Base-by-base conservation (phyloP, 331 rosid genomes). In the Cydonia oblonga region DNA sequence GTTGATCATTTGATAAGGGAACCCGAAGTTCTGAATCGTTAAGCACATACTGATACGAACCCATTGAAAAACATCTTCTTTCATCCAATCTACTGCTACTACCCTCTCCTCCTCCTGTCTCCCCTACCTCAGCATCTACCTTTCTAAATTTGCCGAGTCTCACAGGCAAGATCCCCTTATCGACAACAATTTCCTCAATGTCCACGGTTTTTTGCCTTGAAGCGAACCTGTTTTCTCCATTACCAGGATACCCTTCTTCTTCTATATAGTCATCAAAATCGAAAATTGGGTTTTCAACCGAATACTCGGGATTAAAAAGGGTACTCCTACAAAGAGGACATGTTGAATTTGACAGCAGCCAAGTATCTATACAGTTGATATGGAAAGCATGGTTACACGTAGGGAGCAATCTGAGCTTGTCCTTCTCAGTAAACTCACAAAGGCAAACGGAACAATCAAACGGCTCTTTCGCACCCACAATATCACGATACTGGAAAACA, bases 361-460 rank as follows among this genome's bases (percentile, higher is more conserved):
- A 95, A 26, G 98, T 95, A 85, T 95, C 98, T 71, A 95, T 95
- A 81, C 98, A 95, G 68, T 69, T 81, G 28, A 95, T 81, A 70
- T 95, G 98, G 76, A 95, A 95, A 73, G 97, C 98, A 87, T 95
- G 98, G 84, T 97, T 89, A 73, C 98, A 95, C 83, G 86, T 73
- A 73, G 98, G 98, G 54, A 95, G 90, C 81, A 95, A 86, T 72
- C 98, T 85, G 14, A 95, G 96, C 87, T 88, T 84, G 79, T 95
- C 98, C 68, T 89, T 88, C 28, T 87, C 91, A 30, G 96, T 76
- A 68, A 91, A 95, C 74, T 95, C 96, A 81, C 90, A 95, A 7
- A 95, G 68, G 74, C 98, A 95, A 83, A 95, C 98, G 42, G 98
- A 92, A 78, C 98, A 95, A 68, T 95, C 98, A 81, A 89, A 89